Evolutionary conservation across 1,139 yeast genomes (phyloP).

Genomic region (Candida tropicalis): DNA sequence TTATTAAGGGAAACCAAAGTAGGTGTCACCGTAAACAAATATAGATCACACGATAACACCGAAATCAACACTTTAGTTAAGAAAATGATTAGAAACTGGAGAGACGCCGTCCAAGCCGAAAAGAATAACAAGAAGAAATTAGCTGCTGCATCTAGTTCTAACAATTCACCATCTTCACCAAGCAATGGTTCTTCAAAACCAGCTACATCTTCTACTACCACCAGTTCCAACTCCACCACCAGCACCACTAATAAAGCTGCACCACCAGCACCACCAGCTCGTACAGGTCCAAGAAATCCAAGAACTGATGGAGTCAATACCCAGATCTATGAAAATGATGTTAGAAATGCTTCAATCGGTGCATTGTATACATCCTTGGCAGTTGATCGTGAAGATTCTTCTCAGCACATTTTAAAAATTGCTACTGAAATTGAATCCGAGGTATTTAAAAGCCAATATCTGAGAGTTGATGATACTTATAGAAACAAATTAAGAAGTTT

Average conservation of each 20-base stretch:
- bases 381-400: conserved; percentile 63
- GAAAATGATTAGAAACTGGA: conserved; percentile 84
- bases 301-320: conserved; percentile 79
- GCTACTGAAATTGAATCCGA: conserved; percentile 76
- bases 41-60: conserved; percentile 66
- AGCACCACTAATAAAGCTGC: neutral
- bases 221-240: neutral
- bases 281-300: conserved; percentile 66
- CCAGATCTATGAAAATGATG: conserved; percentile 66
- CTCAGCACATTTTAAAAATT: conserved; percentile 56
- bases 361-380: conserved; percentile 91
- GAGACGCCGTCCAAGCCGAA: conserved; percentile 82
- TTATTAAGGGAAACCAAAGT: conserved; percentile 90
- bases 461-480: conserved; percentile 59
- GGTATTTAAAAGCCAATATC: conserved; percentile 62
- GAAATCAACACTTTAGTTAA: conserved; percentile 75
- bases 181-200: conserved; percentile 7
- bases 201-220: conserved; percentile 14
- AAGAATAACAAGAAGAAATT: conserved; percentile 48
- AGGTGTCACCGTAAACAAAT: conserved; percentile 95
- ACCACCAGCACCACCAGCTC: conserved; percentile 17
- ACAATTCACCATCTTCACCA: neutral
- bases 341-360: conserved; percentile 81
- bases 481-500: conserved; percentile 81
- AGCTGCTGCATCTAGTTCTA: conserved; percentile 6